A percentile compares a stretch with the other conserved stretches of the same genome.
These are phyloP conservation scores for Fusarium sp. DNA, from an alignment of 2,329 filamentous ascomycete genomes.

Conservation along the genomic window DNA sequence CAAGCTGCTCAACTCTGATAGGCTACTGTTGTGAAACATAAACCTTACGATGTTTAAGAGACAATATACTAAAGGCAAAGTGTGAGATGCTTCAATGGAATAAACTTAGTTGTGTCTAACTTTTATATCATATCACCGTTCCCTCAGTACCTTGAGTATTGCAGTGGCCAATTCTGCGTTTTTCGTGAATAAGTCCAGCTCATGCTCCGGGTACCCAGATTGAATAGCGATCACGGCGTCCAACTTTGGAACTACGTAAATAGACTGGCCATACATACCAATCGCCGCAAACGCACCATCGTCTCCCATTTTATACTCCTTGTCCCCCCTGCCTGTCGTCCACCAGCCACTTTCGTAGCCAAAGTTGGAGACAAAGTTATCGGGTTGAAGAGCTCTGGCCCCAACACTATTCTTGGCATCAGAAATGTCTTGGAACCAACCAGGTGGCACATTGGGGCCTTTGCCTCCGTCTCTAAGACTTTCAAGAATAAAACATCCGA, in stretches of 20 bases:
- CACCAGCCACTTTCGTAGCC: constrained; percentile 35
- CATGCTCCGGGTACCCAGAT: constrained; percentile 34
- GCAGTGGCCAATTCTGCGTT: constrained; percentile 26
- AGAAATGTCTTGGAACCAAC: constrained; percentile 27
- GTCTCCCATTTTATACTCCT: constrained; percentile 15
- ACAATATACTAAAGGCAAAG: neutral
- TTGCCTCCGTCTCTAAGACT: neutral
- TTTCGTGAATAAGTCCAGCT: constrained; percentile 17
- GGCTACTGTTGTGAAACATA: neutral
- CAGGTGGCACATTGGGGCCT: constrained; percentile 8
- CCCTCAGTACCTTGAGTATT: constrained; percentile 9
- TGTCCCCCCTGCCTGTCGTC: constrained; percentile 14
- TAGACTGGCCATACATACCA: constrained; percentile 32
- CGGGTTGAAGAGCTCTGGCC: constrained; percentile 6
- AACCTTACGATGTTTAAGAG: neutral
- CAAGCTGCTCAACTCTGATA: neutral
- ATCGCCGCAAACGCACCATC: constrained; percentile 19
- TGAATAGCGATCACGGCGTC: constrained; percentile 20
- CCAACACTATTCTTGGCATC: constrained; percentile 19
- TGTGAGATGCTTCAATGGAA: neutral
- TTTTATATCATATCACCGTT: neutral
- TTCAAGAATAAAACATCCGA: constrained; percentile 29
- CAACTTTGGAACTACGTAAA: constrained; percentile 21
- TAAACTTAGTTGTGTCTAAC: neutral
- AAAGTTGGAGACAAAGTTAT: constrained; percentile 25